Conservation (phyloP, 2,329 filamentous ascomycete genomes). For the Talaromyces islandicus region DNA sequence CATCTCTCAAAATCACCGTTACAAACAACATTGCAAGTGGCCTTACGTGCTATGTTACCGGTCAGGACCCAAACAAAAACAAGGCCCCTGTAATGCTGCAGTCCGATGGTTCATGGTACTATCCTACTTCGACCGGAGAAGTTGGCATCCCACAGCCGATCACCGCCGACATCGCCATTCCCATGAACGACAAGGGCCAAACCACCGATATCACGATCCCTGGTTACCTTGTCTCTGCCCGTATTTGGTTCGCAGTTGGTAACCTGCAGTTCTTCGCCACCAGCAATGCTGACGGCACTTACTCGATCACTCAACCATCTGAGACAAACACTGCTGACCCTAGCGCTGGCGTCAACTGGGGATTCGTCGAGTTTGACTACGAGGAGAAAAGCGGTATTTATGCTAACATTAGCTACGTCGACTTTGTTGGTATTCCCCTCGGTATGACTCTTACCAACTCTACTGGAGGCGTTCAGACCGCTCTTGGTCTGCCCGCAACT, state of each 20-base stretch:
- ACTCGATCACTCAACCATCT: conserved; percentile 45
- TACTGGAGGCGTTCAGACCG: conserved; percentile 39
- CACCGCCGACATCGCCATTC: conserved; percentile 37
- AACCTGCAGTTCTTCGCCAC: conserved; percentile 41
- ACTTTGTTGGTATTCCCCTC: conserved; percentile 48
- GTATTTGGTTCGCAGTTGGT: conserved; percentile 44
- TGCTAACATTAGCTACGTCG: conserved; percentile 48
- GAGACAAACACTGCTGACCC: conserved; percentile 40
- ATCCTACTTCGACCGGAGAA: conserved; percentile 33
- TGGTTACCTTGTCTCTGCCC: conserved; percentile 35
- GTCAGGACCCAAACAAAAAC: conserved; percentile 33
- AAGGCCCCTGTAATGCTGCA: conserved; percentile 38
- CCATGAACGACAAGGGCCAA: conserved; percentile 33
- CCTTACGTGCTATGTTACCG: conserved; percentile 36
- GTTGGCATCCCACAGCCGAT: conserved; percentile 33
- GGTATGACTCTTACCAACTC: conserved; percentile 48
- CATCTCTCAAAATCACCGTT: conserved; percentile 17
- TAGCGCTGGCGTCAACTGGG: conserved; percentile 42
- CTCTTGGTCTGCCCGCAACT: conserved; percentile 45
- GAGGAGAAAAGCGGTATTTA: conserved; percentile 34
- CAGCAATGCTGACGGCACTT: conserved; percentile 18
- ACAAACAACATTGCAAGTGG: conserved; percentile 40
- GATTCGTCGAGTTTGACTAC: conserved; percentile 47
- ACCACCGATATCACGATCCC: conserved; percentile 37
- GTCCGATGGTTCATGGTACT: conserved; percentile 37